Conservation (phyloP, 768 basidiomycete genomes). For the Melanogaster broomeanus region DNA sequence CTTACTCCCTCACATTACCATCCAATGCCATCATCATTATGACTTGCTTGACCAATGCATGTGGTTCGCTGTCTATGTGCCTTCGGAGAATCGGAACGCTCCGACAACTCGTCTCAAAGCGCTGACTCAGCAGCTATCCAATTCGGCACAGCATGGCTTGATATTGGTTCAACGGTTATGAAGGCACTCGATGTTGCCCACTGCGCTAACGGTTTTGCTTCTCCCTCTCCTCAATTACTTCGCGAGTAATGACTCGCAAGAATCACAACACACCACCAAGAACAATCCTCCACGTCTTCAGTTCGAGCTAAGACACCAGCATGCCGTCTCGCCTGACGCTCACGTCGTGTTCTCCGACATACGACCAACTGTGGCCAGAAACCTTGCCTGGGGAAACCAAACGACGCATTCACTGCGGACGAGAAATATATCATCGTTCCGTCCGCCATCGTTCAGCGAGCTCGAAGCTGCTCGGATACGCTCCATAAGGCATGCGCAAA, state of each 20-base stretch:
- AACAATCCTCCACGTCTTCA: constrained; percentile 25
- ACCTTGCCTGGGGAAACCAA: constrained; percentile 9
- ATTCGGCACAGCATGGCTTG: not conserved
- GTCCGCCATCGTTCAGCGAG: constrained; percentile 49
- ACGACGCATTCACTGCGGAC: constrained; percentile 41
- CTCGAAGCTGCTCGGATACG: constrained; percentile 45
- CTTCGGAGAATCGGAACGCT: no score
- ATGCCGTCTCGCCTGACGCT: constrained; percentile 50
- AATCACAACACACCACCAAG: not conserved
- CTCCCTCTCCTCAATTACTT: constrained; percentile 40
- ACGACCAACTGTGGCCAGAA: constrained; percentile 11
- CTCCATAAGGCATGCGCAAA: constrained; percentile 49
- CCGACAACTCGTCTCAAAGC: no score
- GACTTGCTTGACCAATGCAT: no score
- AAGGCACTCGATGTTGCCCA: constrained; percentile 35
- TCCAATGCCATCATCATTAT: not conserved
- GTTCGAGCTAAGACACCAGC: constrained; percentile 64
- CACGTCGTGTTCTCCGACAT: constrained; percentile 59
- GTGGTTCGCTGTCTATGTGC: no score
- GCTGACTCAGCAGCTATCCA: constrained; percentile 22
- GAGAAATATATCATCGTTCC: constrained; percentile 39
- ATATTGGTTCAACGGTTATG: constrained; percentile 9
- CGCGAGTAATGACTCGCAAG: constrained; percentile 7
- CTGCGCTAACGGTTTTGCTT: constrained; percentile 49
- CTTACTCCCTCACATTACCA: not conserved